Evolutionary conservation across 2,329 filamentous ascomycete species (phyloP).

Genomic region (Periconia sp.): DNA sequence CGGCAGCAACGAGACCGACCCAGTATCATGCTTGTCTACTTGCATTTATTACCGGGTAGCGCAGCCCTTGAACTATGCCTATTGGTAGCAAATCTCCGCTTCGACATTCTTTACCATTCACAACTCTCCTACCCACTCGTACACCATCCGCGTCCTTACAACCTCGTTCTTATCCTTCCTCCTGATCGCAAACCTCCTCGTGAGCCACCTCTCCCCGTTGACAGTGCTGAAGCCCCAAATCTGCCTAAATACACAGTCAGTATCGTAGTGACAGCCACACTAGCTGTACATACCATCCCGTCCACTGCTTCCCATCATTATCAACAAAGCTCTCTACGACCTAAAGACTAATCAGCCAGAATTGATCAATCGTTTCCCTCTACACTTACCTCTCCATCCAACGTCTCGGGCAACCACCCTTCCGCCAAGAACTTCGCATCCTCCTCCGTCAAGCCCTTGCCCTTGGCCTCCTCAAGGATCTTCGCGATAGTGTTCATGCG

Average conservation of each 20-base stretch:
- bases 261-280: background rate
- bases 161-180: slow-evolving; percentile 38
- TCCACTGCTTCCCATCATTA: slow-evolving; percentile 44
- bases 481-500: slow-evolving; percentile 51
- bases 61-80: too few relatives aligned
- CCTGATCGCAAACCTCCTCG: slow-evolving; percentile 40
- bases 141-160: slow-evolving; percentile 38
- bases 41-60: too few relatives aligned
- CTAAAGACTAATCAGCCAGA: too few relatives aligned
- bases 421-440: slow-evolving; percentile 31
- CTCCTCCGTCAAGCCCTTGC: slow-evolving; percentile 23
- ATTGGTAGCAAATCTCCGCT: too few relatives aligned
- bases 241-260: slow-evolving; percentile 17
- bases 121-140: slow-evolving; percentile 37
- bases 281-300: slow-evolving; percentile 28
- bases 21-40: too few relatives aligned
- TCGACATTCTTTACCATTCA: too few relatives aligned
- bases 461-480: slow-evolving; percentile 27
- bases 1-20: too few relatives aligned
- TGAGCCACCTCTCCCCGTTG: slow-evolving; percentile 37
- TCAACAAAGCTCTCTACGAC: slow-evolving; percentile 43
- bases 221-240: slow-evolving; percentile 42
- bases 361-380: too few relatives aligned
- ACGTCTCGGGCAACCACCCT: slow-evolving; percentile 37
- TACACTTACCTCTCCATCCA: slow-evolving; percentile 38